Percentiles rank a stretch among this genome's conserved stretches.
These are phyloP conservation scores for Cylindrotheca closterium DNA, from an alignment of 108 stramenopile genomes.

Conservation along the genomic window DNA sequence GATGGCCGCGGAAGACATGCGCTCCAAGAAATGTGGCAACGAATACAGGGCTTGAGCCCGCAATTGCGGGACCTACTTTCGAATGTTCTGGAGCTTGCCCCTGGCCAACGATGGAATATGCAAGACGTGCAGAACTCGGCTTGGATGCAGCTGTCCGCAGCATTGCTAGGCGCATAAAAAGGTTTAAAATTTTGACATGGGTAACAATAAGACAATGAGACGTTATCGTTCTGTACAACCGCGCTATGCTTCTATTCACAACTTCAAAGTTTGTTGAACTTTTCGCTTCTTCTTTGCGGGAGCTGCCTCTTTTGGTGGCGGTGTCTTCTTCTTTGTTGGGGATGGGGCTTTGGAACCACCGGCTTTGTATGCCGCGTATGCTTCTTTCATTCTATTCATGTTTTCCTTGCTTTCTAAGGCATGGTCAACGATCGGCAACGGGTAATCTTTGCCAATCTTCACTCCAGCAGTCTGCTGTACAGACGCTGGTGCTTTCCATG, in stretches of 20 bases:
- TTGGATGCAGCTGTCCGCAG: neutral
- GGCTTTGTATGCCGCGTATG: slow-evolving; percentile 77
- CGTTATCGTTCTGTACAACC: too few relatives aligned
- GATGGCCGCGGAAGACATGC: neutral
- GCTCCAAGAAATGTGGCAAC: neutral
- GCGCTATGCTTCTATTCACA: too few relatives aligned
- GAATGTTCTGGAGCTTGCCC: neutral
- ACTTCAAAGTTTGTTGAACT: neutral
- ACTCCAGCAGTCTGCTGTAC: slow-evolving; percentile 70
- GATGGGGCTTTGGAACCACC: too few relatives aligned
- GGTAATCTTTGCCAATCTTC: slow-evolving; percentile 86
- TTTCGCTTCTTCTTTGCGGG: neutral
- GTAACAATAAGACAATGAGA: too few relatives aligned
- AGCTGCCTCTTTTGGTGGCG: neutral
- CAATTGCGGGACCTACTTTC: neutral
- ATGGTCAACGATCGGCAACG: slow-evolving; percentile 91
- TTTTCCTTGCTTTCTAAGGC: slow-evolving; percentile 75
- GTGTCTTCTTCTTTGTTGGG: too few relatives aligned
- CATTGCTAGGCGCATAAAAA: too few relatives aligned
- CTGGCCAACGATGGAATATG: neutral
- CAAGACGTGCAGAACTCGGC: neutral
- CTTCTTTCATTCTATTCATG: slow-evolving; percentile 88
- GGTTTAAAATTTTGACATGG: too few relatives aligned
- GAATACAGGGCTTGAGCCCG: neutral
- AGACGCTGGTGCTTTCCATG: slow-evolving; percentile 89